phyloP scores from a whole-genome alignment of 129 eudicot species.

The Pseudognaphalium luteoalbum region DNA sequence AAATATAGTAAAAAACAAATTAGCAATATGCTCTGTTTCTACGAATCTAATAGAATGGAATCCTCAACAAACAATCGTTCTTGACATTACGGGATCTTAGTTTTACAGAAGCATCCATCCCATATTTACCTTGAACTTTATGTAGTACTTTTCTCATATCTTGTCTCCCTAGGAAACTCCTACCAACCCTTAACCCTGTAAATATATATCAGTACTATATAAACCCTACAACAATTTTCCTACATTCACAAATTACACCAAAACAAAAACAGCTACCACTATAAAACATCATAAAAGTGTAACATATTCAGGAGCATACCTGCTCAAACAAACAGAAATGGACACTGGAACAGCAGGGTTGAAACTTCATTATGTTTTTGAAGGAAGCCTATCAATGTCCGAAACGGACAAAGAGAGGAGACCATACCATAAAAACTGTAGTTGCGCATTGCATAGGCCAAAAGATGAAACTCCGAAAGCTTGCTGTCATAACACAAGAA shows the following conservation, averaged over 20 bases:
- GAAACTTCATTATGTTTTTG: background rate
- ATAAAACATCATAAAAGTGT: too few species aligned
- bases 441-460: background rate
- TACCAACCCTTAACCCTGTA: too few species aligned
- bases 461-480: background rate
- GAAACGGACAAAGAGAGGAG: background rate
- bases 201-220: too few species aligned
- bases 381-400: background rate
- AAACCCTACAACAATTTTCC: too few species aligned
- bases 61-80: background rate
- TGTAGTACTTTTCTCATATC: too few species aligned
- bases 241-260: too few species aligned
- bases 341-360: background rate
- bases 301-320: too few species aligned
- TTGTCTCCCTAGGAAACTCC: too few species aligned
- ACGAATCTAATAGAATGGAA: background rate
- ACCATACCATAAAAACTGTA: background rate
- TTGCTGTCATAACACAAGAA: background rate
- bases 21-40: background rate
- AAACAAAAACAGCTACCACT: too few species aligned
- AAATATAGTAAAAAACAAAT: background rate
- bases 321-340: too few species aligned
- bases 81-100: background rate
- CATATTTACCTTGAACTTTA: too few species aligned
- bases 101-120: background rate